Conservation (phyloP, 2,329 filamentous ascomycete species). For the Xylariaceae sp. region DNA sequence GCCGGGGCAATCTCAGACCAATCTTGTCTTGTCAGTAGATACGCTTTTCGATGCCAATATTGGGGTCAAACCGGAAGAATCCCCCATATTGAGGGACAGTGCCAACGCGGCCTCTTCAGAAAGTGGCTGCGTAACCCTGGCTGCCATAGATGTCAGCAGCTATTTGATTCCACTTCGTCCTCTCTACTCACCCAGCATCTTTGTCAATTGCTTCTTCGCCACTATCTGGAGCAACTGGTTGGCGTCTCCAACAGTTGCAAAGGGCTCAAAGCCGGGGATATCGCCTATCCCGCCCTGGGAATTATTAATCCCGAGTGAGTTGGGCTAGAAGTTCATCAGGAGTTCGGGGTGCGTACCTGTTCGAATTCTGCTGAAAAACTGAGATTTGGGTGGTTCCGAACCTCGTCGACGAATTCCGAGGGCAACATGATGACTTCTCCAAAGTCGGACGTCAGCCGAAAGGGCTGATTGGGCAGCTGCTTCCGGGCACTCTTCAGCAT, state of each 20-base stretch:
- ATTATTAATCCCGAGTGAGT: not conserved
- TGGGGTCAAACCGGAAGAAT: conserved; percentile 9
- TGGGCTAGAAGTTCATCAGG: not conserved
- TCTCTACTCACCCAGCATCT: conserved; percentile 4
- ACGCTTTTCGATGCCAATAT: not conserved
- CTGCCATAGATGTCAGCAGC: conserved; percentile 4
- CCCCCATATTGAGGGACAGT: conserved; percentile 5
- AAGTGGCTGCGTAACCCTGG: conserved; percentile 8
- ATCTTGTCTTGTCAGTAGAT: conserved; percentile 19
- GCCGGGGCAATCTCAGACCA: conserved; percentile 30
- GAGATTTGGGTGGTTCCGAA: conserved; percentile 14
- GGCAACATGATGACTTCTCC: conserved; percentile 12
- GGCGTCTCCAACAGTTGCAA: conserved; percentile 1
- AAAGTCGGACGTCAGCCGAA: conserved; percentile 6
- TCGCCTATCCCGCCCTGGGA: conserved; percentile 1
- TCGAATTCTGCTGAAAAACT: not conserved
- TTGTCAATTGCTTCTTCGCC: conserved; percentile 9
- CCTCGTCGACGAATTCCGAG: conserved; percentile 13
- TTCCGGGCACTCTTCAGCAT: conserved; percentile 1
- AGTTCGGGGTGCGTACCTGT: not conserved
- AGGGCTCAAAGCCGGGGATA: conserved; percentile 8
- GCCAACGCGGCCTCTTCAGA: conserved; percentile 10
- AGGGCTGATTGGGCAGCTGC: conserved; percentile 3
- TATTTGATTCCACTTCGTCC: not conserved
- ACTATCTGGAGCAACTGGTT: conserved; percentile 5